Conservation (phyloP, 805 yeast genomes). For the Lipomyces starkeyi region DNA sequence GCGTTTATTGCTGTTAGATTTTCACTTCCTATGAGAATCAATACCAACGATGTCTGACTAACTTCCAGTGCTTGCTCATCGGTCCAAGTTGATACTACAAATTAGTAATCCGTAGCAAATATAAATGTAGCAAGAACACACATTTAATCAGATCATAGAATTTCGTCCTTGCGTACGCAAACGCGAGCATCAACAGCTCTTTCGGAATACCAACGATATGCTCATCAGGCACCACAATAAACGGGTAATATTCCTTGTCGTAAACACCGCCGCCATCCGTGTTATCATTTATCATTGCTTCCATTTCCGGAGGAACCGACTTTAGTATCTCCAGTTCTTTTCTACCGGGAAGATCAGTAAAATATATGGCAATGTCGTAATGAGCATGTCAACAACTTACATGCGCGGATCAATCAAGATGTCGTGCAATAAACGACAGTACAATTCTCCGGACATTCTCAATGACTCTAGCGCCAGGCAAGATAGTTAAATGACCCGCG, state of each 20-base stretch:
- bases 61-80: slow-evolving; percentile 27
- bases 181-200: slow-evolving; percentile 20
- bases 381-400: slow-evolving; percentile 9
- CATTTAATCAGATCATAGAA: slow-evolving; percentile 24
- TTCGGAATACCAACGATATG: slow-evolving; percentile 33
- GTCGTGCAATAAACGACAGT: slow-evolving; percentile 14
- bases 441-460: slow-evolving; percentile 1
- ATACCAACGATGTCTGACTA: slow-evolving; percentile 17
- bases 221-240: slow-evolving; percentile 31
- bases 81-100: slow-evolving; percentile 24
- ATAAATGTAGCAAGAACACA: background rate
- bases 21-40: slow-evolving; percentile 32
- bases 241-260: slow-evolving; percentile 19
- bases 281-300: slow-evolving; percentile 4
- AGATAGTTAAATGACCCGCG: background rate
- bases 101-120: background rate
- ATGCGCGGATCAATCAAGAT: slow-evolving; percentile 16
- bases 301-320: slow-evolving; percentile 18
- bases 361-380: background rate
- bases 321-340: slow-evolving; percentile 31
- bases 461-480: background rate
- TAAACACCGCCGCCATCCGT: slow-evolving; percentile 20
- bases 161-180: slow-evolving; percentile 19
- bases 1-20: slow-evolving; percentile 34
- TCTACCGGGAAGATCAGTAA: slow-evolving; percentile 9